Evolutionary conservation across 306 rosid species (phyloP).

Genomic region (Quercus ilex): DNA sequence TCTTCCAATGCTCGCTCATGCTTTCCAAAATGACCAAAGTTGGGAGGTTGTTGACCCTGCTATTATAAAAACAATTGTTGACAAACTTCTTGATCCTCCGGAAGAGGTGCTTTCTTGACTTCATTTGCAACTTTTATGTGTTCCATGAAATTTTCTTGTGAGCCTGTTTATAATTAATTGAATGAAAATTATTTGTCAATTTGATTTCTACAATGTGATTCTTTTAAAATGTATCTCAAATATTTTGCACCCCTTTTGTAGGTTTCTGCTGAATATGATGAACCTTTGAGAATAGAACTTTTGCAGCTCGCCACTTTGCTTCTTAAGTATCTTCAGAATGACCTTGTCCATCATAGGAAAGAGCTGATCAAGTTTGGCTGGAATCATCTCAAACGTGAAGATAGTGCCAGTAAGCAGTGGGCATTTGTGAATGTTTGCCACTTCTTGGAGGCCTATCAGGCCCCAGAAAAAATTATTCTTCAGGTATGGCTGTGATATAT

Average conservation of each 20-base stretch:
- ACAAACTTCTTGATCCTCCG: slow-evolving; percentile 99
- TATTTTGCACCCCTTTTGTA: slow-evolving; percentile 33
- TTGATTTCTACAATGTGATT: neutral
- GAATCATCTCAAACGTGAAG: slow-evolving; percentile 99
- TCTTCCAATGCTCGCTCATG: slow-evolving; percentile 98
- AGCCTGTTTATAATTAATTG: neutral
- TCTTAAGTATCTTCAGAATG: slow-evolving; percentile 94
- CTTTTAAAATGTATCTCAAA: slow-evolving; percentile 2
- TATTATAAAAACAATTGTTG: slow-evolving; percentile 88
- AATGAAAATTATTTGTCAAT: slow-evolving; percentile 1
- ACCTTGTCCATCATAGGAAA: slow-evolving; percentile 95
- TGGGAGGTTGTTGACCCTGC: slow-evolving; percentile 97
- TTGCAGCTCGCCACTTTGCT: slow-evolving; percentile 97
- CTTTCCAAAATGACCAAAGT: slow-evolving; percentile 94
- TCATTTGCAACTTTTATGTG: neutral
- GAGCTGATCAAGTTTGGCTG: slow-evolving; percentile 98
- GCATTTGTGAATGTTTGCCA: slow-evolving; percentile 99
- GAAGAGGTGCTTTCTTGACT: slow-evolving; percentile 68
- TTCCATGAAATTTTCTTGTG: neutral
- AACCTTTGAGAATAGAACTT: slow-evolving; percentile 90
- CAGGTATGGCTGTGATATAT: slow-evolving; percentile 52
- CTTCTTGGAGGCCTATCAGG: slow-evolving; percentile 97
- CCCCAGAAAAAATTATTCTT: slow-evolving; percentile 97
- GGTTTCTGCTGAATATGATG: slow-evolving; percentile 99
- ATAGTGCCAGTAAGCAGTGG: slow-evolving; percentile 99